A percentile compares a stretch with the other conserved stretches of the same genome.
These are phyloP conservation scores for Circinella minor DNA, from an alignment of 371 early-diverging fungal species.

Conservation along the genomic window DNA sequence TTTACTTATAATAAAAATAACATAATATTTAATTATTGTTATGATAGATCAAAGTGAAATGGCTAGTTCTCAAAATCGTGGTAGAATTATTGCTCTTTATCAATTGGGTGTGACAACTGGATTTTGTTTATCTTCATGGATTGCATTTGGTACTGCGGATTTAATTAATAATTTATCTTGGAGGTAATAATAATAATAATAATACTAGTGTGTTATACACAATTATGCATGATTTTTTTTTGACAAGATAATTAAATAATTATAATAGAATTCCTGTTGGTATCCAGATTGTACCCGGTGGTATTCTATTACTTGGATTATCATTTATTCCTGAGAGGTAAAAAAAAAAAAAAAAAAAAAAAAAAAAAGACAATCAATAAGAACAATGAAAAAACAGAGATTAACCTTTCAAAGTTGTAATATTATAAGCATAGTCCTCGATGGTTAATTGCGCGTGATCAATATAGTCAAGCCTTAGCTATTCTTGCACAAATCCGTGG, in stretches of 20 bases:
- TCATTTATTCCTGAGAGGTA: constrained; percentile 69
- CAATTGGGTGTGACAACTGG: constrained; percentile 86
- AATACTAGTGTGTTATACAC: no score
- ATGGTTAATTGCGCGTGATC: constrained; percentile 75
- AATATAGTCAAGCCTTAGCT: constrained; percentile 70
- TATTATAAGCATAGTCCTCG: constrained; percentile 69
- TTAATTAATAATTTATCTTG: constrained; percentile 44
- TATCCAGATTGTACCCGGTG: constrained; percentile 75
- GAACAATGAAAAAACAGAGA: not conserved
- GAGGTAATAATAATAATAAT: constrained; percentile 22
- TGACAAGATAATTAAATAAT: not conserved
- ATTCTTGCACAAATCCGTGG: constrained; percentile 76
- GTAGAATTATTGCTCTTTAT: constrained; percentile 85
- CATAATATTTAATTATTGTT: not conserved
- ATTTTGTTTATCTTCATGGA: constrained; percentile 45
- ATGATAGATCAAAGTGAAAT: constrained; percentile 83
- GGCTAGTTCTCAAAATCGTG: constrained; percentile 82
- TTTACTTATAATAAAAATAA: no score
- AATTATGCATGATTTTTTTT: no score
- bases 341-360: not conserved
- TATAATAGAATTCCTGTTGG: constrained; percentile 65
- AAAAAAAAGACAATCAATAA: not conserved
- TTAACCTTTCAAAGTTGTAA: not conserved
- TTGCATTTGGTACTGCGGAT: constrained; percentile 33
- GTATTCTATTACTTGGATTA: constrained; percentile 64